A percentile compares a stretch with the other conserved stretches of the same genome.
phyloP scores from a whole-genome alignment of 306 rosid species.

The Cicer arietinum region DNA sequence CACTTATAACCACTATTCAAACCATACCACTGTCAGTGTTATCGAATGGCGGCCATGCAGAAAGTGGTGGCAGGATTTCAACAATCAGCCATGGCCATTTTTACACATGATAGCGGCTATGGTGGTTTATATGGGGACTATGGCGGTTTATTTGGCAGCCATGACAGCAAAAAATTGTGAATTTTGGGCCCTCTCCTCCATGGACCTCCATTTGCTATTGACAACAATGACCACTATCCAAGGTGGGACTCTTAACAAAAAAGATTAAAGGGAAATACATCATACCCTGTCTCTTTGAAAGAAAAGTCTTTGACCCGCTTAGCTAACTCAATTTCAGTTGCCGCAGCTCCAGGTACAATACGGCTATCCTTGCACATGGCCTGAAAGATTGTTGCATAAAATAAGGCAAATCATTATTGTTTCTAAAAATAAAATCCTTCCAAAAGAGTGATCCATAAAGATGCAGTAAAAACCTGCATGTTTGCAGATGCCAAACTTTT shows the following conservation, averaged over 20 bases:
- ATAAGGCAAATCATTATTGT: conserved; percentile 19
- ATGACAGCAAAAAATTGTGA: too few relatives aligned
- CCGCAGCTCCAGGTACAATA: conserved; percentile 87
- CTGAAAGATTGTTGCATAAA: conserved; percentile 51
- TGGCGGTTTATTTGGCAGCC: too few relatives aligned
- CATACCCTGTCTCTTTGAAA: conserved; percentile 88
- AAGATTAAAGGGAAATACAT: conserved; percentile 3
- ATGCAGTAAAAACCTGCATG: conserved; percentile 2
- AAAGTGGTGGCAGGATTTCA: too few relatives aligned
- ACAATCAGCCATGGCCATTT: too few relatives aligned
- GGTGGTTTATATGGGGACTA: too few relatives aligned
- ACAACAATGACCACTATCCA: too few relatives aligned
- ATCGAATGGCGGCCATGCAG: too few relatives aligned
- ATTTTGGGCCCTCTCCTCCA: too few relatives aligned
- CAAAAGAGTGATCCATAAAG: conserved; percentile 21
- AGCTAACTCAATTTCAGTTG: conserved; percentile 95
- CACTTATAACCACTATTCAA: too few relatives aligned
- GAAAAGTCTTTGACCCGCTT: conserved; percentile 86
- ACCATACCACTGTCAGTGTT: too few relatives aligned
- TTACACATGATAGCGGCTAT: too few relatives aligned
- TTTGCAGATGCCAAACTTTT: conserved; percentile 5
- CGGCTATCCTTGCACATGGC: conserved; percentile 98
- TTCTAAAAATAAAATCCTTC: neutral
- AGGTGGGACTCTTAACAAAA: neutral
- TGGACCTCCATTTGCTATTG: too few relatives aligned